Conservation (phyloP, 345 rosid genomes). For the Limnanthes douglasii region DNA sequence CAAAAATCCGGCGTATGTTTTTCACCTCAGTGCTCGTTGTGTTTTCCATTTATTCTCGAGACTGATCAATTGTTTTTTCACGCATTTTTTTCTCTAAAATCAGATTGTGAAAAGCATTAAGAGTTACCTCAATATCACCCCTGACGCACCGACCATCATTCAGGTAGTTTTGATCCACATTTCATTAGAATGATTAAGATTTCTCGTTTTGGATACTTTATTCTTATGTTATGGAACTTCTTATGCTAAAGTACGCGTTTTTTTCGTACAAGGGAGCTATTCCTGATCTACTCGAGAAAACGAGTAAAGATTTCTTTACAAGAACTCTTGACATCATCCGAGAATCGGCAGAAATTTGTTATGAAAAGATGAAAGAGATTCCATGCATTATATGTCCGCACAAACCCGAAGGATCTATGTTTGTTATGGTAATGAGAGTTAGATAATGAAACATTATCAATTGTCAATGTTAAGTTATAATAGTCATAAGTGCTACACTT, state of each 20-base stretch:
- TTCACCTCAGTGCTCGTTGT: not conserved
- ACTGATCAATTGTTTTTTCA: not conserved
- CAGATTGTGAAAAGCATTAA: conserved; percentile 27
- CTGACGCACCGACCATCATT: conserved; percentile 32
- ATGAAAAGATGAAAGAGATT: conserved; percentile 22
- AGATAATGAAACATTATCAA: no score
- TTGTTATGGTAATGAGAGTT: conserved; percentile 35
- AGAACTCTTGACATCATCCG: conserved; percentile 14
- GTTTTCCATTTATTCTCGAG: not conserved
- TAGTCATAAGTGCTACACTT: no score
- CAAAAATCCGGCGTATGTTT: conserved; percentile 28
- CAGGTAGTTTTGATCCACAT: conserved; percentile 21
- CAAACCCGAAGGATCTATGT: conserved; percentile 37
- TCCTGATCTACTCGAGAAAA: conserved; percentile 26
- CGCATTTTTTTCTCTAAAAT: not conserved
- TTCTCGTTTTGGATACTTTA: not conserved
- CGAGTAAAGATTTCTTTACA: conserved; percentile 14
- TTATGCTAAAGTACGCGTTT: no score
- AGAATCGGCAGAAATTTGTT: conserved; percentile 22
- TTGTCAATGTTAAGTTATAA: no score
- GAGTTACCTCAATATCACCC: conserved; percentile 16
- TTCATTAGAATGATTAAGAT: no score
- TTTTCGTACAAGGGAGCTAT: conserved; percentile 12
- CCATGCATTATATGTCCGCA: conserved; percentile 29
- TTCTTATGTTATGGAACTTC: not conserved